Evolutionary conservation across 768 basidiomycete species (phyloP).

Genomic region (Lactarius sp.): DNA sequence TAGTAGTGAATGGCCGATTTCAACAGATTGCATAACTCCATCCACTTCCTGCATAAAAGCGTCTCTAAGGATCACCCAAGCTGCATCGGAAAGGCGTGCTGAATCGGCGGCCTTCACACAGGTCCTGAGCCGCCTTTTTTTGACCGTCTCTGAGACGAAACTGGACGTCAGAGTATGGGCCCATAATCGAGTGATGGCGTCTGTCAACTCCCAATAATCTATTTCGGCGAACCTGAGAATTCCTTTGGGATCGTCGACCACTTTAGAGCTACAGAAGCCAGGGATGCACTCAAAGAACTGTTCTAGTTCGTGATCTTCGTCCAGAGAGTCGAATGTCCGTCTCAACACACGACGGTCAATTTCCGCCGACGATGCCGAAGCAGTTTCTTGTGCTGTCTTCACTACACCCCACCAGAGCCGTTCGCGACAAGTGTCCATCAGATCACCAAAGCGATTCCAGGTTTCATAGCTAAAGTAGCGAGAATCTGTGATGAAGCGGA

Average conservation of each 20-base stretch:
- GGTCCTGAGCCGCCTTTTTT: constrained; percentile 8
- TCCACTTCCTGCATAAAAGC: too few relatives aligned
- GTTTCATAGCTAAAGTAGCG: too few relatives aligned
- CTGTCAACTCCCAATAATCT: too few relatives aligned
- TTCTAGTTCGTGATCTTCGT: constrained; percentile 13
- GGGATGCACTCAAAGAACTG: constrained; percentile 15
- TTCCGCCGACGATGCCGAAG: not conserved
- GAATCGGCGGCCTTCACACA: constrained; percentile 1
- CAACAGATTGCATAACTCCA: not conserved
- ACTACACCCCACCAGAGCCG: too few relatives aligned
- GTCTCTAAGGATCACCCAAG: too few relatives aligned
- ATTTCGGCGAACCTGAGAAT: too few relatives aligned
- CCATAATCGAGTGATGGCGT: not conserved
- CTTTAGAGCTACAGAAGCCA: not conserved
- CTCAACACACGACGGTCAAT: constrained; percentile 1
- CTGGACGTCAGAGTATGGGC: constrained; percentile 13
- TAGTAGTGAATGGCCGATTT: not conserved
- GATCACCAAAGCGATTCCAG: not conserved
- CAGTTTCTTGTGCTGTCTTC: not conserved
- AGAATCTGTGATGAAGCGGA: too few relatives aligned
- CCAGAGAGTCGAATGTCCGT: constrained; percentile 5
- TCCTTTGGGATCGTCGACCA: not conserved
- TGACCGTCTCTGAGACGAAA: not conserved
- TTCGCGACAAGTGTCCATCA: not conserved
- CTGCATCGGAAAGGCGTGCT: not conserved